Base-by-base conservation (phyloP, 192 early-diverging fungal species). In the Nowakowskiella sp. region DNA sequence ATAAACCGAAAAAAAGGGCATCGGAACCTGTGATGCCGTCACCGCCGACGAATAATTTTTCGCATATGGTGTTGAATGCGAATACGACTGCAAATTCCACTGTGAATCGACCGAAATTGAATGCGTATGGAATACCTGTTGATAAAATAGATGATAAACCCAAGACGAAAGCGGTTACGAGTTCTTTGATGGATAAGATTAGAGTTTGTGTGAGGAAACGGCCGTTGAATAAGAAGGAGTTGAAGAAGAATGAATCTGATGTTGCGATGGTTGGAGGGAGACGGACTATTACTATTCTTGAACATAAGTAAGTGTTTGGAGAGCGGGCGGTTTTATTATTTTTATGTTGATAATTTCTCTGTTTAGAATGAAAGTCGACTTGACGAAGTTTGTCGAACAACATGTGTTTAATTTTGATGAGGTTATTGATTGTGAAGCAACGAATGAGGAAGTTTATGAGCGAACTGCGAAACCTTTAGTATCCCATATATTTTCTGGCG, bases 201-300 rank as follows among this genome's bases (percentile, higher is more conserved):
- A 85, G 92, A 49, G 95, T 99, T 27, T 96, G 93, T 55, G 93
- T 99, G 19, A 77, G 95, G 34, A 99, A 99, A 65, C 71, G 95
- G 21, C 95, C 95, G 8, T 71, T 99, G 44, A 92, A 77, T 76
- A 74, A 76, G 44, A 93, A 92, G 63, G 95, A 99, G 65, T 52
- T 78, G 25, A 81, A 84, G 24, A 67, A 71, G 21, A 80, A 73
- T 33, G 91, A 99, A 55, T 83, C 82, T 55, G 95, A 99, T 55
- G 88, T 96, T 63, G 85, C 87, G 2, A 57, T 67, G 4, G 66
- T 80, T 10, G 66, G 63, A 3, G 78, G 87, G 21, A 65, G 77
- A 1, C 76, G 95, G 19, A 83, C 78, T 48, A 58, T 99, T 34
- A 70, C 77, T 2, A 84, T 99, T 4, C 83, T 94, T 70, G 95